phyloP scores from a whole-genome alignment of 345 rosid genomes.

The Melaleuca alternifolia region DNA sequence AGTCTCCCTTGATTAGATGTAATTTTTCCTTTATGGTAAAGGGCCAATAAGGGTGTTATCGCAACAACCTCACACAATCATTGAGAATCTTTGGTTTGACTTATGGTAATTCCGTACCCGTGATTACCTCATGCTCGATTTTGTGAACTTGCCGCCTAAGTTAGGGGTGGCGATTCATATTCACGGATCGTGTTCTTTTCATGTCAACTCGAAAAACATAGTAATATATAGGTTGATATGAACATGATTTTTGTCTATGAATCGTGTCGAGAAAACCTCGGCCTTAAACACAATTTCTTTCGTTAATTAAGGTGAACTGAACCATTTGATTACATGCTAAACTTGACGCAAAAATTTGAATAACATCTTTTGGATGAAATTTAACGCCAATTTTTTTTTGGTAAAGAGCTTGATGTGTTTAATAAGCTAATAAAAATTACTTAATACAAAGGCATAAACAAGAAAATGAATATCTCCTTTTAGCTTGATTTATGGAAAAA shows the following conservation, averaged over 20 bases:
- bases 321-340: background rate
- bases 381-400: no score
- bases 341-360: background rate
- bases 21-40: background rate
- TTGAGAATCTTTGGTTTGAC: no score
- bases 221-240: background rate
- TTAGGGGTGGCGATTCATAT: background rate
- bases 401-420: no score
- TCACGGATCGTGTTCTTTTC: background rate
- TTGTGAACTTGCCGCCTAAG: background rate
- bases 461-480: no score
- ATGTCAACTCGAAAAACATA: background rate
- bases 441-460: no score
- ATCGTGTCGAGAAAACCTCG: background rate
- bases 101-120: no score
- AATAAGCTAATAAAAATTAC: no score
- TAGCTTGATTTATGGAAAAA: no score
- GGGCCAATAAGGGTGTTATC: background rate
- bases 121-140: background rate
- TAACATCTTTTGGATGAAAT: no score
- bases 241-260: background rate
- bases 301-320: background rate
- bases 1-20: background rate
- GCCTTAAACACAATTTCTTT: fast-evolving
- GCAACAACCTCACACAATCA: background rate